Percentiles rank a stretch among this genome's conserved stretches.
Conservation (phyloP, 345 rosid species). For the Hibiscus trionum region DNA sequence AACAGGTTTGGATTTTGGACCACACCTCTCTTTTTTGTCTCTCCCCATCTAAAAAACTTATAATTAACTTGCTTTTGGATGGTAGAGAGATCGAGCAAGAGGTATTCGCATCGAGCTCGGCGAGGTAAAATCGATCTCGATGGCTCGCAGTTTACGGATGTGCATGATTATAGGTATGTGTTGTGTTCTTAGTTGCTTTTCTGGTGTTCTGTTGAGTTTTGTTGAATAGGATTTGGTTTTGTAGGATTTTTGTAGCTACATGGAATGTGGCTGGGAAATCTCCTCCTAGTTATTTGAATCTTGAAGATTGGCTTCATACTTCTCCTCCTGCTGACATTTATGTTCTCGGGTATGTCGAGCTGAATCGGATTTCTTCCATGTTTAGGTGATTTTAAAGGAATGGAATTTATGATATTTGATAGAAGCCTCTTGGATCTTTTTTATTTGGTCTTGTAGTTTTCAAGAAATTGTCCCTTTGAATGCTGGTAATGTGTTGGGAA, state of each 20-base stretch:
- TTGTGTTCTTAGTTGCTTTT: background rate
- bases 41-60: background rate
- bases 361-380: background rate
- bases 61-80: conserved; percentile 12
- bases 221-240: conserved; percentile 5
- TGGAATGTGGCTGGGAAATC: conserved; percentile 98
- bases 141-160: conserved; percentile 52
- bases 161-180: conserved; percentile 50
- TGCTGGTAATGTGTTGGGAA: conserved; percentile 95
- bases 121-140: conserved; percentile 57
- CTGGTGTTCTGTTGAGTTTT: background rate
- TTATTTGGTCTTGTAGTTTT: conserved; percentile 40
- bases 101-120: conserved; percentile 39
- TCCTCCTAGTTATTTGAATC: conserved; percentile 73
- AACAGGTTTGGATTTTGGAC: conserved; percentile 64
- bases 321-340: conserved; percentile 91
- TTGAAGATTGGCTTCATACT: conserved; percentile 95
- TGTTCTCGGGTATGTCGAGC: conserved; percentile 70
- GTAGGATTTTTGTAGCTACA: conserved; percentile 92
- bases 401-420: background rate
- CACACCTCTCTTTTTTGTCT: conserved; percentile 13
- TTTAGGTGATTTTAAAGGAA: background rate
- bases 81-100: conserved; percentile 48
- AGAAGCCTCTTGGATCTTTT: conserved; percentile 5
- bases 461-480: conserved; percentile 97